Percentiles rank a stretch among this genome's conserved stretches.
Evolutionary conservation across 2,329 filamentous ascomycete species (phyloP).

Genomic region (Ascocoryne sarcoides): DNA sequence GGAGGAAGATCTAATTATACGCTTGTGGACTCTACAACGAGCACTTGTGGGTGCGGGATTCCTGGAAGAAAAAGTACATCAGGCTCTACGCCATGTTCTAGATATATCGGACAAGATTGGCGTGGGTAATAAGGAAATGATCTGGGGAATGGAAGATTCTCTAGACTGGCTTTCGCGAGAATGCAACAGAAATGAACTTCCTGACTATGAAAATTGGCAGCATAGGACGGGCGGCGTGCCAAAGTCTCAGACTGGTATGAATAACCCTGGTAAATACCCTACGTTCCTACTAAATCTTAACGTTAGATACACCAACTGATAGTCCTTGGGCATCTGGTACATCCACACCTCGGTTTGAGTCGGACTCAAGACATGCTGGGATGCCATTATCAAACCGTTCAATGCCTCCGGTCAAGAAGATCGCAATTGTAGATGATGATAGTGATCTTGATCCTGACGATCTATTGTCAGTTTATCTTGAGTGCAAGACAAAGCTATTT

Average conservation of each 20-base stretch:
- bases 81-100: conserved; percentile 57
- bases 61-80: conserved; percentile 49
- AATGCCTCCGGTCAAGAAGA: conserved; percentile 14
- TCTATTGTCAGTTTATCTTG: conserved; percentile 67
- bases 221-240: conserved; percentile 16
- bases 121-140: conserved; percentile 49
- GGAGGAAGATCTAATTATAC: conserved; percentile 71
- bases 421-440: conserved; percentile 41
- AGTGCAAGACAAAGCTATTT: conserved; percentile 62
- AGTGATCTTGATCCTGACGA: conserved; percentile 69
- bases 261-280: neutral
- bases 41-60: conserved; percentile 64
- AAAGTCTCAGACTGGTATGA: conserved; percentile 26
- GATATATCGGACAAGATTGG: conserved; percentile 56
- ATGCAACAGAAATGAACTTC: conserved; percentile 58
- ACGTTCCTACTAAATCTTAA: conserved; percentile 1
- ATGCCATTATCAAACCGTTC: too few species aligned
- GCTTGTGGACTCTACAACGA: conserved; percentile 77
- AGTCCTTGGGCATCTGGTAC: conserved; percentile 27
- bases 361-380: conserved; percentile 24
- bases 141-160: conserved; percentile 82
- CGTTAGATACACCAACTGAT: conserved; percentile 24
- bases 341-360: conserved; percentile 24
- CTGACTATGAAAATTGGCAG: conserved; percentile 53
- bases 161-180: conserved; percentile 86